phyloP scores from a whole-genome alignment of 2,329 filamentous ascomycete species.

The Talaromyces islandicus region DNA sequence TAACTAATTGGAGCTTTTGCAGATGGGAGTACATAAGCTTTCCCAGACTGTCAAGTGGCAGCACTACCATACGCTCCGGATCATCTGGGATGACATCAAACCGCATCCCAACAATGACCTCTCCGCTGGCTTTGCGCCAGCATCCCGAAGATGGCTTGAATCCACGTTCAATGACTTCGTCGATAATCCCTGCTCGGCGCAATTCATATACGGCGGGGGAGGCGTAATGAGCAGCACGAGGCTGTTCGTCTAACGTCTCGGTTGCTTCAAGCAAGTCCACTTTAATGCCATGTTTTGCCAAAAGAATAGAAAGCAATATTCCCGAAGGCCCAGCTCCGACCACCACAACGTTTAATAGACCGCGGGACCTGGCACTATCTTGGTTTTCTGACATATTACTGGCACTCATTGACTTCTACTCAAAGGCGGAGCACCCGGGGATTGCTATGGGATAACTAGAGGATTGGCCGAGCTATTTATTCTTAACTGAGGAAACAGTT shows the following conservation, averaged over 20 bases:
- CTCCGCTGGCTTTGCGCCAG: conserved; percentile 35
- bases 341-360: conserved; percentile 14
- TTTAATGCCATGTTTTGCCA: conserved; percentile 25
- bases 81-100: conserved; percentile 14
- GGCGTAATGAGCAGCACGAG: conserved; percentile 58
- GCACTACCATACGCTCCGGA: conserved; percentile 33
- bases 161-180: conserved; percentile 41
- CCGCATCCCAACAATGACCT: conserved; percentile 20
- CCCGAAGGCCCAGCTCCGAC: conserved; percentile 29
- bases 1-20: conserved; percentile 24
- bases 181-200: conserved; percentile 53
- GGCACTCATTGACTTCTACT: neutral
- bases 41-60: conserved; percentile 40
- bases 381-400: neutral
- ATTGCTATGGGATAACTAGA: neutral
- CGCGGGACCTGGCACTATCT: neutral
- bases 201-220: conserved; percentile 55
- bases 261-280: conserved; percentile 48
- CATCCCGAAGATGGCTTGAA: conserved; percentile 38
- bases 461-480: neutral
- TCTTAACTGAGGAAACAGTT: neutral
- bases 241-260: conserved; percentile 51
- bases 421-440: neutral
- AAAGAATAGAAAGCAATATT: conserved; percentile 23
- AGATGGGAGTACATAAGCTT: conserved; percentile 37